These are phyloP conservation scores for Globisporangium mamillatum DNA, from an alignment of 352 stramenopile genomes.

Conservation along the genomic window DNA sequence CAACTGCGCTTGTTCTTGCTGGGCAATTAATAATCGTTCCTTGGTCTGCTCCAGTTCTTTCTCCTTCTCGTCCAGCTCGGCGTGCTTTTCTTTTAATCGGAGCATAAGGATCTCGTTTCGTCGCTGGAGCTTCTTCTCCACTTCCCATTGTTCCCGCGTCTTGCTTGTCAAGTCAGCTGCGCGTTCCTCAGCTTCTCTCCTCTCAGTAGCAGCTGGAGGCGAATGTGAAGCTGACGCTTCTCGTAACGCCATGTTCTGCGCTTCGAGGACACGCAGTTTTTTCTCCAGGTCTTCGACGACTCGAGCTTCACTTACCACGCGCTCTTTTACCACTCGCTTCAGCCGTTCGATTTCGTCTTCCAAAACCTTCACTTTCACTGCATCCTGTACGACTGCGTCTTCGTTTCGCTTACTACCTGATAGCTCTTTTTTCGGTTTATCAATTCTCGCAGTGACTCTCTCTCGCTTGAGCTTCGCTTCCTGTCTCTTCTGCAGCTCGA, in stretches of 20 bases:
- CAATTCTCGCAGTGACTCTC: slow-evolving; percentile 7
- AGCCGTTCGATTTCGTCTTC: slow-evolving; percentile 52
- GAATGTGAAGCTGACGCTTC: slow-evolving; percentile 26
- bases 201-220: background rate
- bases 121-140: slow-evolving; percentile 69
- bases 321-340: slow-evolving; percentile 56
- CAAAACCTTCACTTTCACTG: slow-evolving; percentile 16
- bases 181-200: background rate
- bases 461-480: slow-evolving; percentile 20
- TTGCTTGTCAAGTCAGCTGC: slow-evolving; percentile 2
- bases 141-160: slow-evolving; percentile 45
- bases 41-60: slow-evolving; percentile 42
- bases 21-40: slow-evolving; percentile 28
- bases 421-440: slow-evolving; percentile 21
- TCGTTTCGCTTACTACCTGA: slow-evolving; percentile 17
- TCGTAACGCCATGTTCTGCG: slow-evolving; percentile 80
- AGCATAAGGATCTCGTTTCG: slow-evolving; percentile 61
- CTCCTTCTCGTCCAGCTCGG: slow-evolving; percentile 38
- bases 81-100: slow-evolving; percentile 68
- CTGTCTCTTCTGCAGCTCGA: slow-evolving; percentile 31
- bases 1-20: slow-evolving; percentile 27
- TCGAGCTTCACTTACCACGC: slow-evolving; percentile 42
- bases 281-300: slow-evolving; percentile 56
- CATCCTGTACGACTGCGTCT: slow-evolving; percentile 8
- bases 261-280: slow-evolving; percentile 69